Evolutionary conservation across 2,329 filamentous ascomycete species (phyloP).

Genomic region (Dothistroma pini): DNA sequence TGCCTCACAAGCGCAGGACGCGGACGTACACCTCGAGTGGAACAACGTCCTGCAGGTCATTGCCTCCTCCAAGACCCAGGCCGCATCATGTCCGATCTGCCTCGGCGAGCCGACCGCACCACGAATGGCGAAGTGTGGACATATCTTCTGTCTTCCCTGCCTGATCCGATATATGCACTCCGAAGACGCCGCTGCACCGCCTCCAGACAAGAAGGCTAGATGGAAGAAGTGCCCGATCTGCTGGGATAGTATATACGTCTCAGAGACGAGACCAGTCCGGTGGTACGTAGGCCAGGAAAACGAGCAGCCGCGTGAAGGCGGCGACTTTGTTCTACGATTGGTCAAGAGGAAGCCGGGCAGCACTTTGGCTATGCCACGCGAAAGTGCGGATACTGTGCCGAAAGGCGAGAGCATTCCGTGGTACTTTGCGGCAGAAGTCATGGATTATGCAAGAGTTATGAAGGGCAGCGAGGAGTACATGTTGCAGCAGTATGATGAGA

Average conservation of each 20-base stretch:
- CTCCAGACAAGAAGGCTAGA: conserved; percentile 64
- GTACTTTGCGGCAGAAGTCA: conserved; percentile 89
- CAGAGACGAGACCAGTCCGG: conserved; percentile 81
- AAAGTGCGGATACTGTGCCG: conserved; percentile 67
- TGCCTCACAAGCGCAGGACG: conserved; percentile 72
- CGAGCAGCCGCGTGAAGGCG: conserved; percentile 72
- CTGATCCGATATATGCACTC: conserved; percentile 95
- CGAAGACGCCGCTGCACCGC: conserved; percentile 62
- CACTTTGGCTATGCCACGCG: conserved; percentile 81
- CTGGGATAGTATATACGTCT: conserved; percentile 88
- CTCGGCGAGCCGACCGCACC: conserved; percentile 88
- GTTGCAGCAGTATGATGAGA: conserved; percentile 70
- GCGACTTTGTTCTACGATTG: conserved; percentile 83
- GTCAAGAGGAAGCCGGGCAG: conserved; percentile 77
- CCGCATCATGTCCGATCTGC: conserved; percentile 88
- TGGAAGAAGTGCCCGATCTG: conserved; percentile 98
- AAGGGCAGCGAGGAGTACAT: conserved; percentile 90
- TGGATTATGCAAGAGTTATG: conserved; percentile 95
- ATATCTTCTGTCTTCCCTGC: conserved; percentile 94
- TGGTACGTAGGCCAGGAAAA: conserved; percentile 90
- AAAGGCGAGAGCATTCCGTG: conserved; percentile 79
- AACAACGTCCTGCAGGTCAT: conserved; percentile 84
- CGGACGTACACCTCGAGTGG: conserved; percentile 90
- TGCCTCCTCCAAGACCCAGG: conserved; percentile 83
- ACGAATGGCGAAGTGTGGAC: conserved; percentile 93